These are phyloP conservation scores for Colletotrichum lentis DNA, from an alignment of 2,329 filamentous ascomycete species.

Conservation along the genomic window DNA sequence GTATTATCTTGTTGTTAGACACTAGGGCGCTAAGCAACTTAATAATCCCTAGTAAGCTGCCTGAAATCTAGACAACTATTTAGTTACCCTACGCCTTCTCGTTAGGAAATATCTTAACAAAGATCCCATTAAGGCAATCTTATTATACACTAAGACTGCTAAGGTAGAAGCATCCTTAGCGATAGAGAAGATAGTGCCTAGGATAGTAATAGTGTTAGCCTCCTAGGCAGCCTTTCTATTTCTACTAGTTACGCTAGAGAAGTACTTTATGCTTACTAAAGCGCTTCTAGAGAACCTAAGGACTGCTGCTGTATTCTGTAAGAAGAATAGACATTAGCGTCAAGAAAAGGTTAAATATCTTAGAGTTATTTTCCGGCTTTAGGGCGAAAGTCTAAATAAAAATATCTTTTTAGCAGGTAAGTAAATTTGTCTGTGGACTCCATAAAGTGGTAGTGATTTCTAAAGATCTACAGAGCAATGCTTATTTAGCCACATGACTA, in stretches of 20 bases:
- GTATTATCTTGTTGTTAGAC: too few species aligned
- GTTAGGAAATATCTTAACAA: too few species aligned
- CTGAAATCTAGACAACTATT: too few species aligned
- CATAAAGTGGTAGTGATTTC: slow-evolving; percentile 6
- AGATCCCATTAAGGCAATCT: too few species aligned
- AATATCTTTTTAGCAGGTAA: neutral
- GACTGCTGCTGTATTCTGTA: neutral
- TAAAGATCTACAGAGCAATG: slow-evolving; percentile 4
- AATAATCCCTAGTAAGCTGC: too few species aligned
- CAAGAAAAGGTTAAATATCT: slow-evolving; percentile 1
- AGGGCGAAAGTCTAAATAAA: slow-evolving; percentile 4
- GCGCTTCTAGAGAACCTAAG: slow-evolving; percentile 9
- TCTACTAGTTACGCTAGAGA: neutral
- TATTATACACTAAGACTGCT: too few species aligned
- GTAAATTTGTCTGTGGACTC: neutral
- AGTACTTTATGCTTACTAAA: neutral
- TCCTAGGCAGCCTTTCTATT: neutral
- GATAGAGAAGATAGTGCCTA: neutral
- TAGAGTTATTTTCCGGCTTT: neutral
- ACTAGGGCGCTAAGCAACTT: too few species aligned
- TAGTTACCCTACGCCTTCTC: too few species aligned
- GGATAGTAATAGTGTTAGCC: neutral
- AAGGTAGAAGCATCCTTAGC: slow-evolving; percentile 7
- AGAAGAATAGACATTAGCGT: slow-evolving; percentile 1
- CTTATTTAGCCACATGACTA: neutral